A percentile compares a stretch with the other conserved stretches of the same genome.
phyloP scores from a whole-genome alignment of 345 rosid genomes.

The Eutrema japonicum region DNA sequence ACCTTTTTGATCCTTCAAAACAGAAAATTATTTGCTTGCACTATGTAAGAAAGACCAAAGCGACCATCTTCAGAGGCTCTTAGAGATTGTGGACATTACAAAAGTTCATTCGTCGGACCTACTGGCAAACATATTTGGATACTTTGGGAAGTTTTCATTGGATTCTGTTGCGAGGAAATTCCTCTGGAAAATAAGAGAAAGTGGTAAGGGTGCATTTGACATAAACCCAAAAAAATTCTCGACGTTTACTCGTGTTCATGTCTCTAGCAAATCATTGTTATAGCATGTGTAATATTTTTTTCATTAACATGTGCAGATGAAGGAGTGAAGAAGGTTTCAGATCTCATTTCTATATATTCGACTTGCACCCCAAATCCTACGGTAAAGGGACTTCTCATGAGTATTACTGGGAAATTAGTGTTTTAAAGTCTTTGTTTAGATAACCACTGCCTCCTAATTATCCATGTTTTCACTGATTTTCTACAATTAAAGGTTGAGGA shows the following conservation, averaged over 20 bases:
- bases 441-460: slow-evolving; percentile 3
- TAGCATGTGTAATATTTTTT: slow-evolving; percentile 8
- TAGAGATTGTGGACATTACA: slow-evolving; percentile 64
- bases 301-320: slow-evolving; percentile 50
- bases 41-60: slow-evolving; percentile 64
- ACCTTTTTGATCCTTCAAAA: background rate
- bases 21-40: slow-evolving; percentile 81
- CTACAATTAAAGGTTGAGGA: slow-evolving; percentile 62
- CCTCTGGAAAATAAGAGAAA: slow-evolving; percentile 51
- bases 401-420: slow-evolving; percentile 52
- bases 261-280: background rate
- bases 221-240: background rate
- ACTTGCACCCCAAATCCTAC: slow-evolving; percentile 59
- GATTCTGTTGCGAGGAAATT: slow-evolving; percentile 60
- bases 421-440: slow-evolving; percentile 13
- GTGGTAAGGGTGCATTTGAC: slow-evolving; percentile 51
- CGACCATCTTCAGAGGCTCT: slow-evolving; percentile 57
- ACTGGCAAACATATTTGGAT: slow-evolving; percentile 54
- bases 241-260: slow-evolving; percentile 1
- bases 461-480: slow-evolving; percentile 26
- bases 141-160: slow-evolving; percentile 64
- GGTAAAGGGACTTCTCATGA: slow-evolving; percentile 72
- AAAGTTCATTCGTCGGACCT: slow-evolving; percentile 51
- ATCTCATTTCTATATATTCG: slow-evolving; percentile 61
- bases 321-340: slow-evolving; percentile 53